Conservation (phyloP, 2,329 filamentous ascomycete genomes). For the Metarhizium sp. region DNA sequence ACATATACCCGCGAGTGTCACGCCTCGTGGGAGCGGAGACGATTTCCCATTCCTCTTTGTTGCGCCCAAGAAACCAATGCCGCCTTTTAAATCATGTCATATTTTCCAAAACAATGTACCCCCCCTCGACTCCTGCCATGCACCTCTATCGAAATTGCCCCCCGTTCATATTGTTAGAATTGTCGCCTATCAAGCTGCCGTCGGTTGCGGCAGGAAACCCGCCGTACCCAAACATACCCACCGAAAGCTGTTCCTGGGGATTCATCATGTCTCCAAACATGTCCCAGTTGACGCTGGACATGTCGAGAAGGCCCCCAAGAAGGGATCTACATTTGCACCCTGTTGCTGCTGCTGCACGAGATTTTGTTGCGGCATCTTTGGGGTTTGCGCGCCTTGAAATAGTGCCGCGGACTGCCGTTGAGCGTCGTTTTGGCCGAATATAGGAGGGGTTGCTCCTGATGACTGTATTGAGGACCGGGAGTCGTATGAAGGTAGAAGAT, state of each 20-base stretch:
- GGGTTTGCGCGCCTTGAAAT: not conserved
- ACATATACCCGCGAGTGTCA: constrained; percentile 12
- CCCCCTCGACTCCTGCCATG: not conserved
- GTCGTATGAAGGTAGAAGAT: constrained; percentile 31
- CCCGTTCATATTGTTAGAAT: constrained; percentile 1
- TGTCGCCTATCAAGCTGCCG: not conserved
- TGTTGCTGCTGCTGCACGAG: constrained; percentile 3
- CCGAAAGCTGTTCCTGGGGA: constrained; percentile 18
- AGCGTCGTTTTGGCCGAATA: not conserved
- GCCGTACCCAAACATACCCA: constrained; percentile 22
- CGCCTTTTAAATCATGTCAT: not conserved
- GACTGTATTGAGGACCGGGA: constrained; percentile 21
- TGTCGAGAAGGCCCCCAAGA: constrained; percentile 35
- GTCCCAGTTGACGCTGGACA: constrained; percentile 35
- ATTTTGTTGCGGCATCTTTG: not conserved
- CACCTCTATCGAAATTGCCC: constrained; percentile 5
- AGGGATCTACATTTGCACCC: constrained; percentile 28
- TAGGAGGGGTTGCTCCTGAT: not conserved
- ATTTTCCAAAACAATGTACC: not conserved
- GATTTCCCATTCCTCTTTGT: not conserved
- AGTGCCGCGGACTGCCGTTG: not conserved
- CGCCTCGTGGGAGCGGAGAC: not conserved
- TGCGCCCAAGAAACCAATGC: not conserved
- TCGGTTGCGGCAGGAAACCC: constrained; percentile 13
- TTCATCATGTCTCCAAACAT: constrained; percentile 28